Evolutionary conservation across 2,329 filamentous ascomycete species (phyloP), one percentile per base, ranked within the genome.

Genomic region (Rosellinia necatrix): DNA sequence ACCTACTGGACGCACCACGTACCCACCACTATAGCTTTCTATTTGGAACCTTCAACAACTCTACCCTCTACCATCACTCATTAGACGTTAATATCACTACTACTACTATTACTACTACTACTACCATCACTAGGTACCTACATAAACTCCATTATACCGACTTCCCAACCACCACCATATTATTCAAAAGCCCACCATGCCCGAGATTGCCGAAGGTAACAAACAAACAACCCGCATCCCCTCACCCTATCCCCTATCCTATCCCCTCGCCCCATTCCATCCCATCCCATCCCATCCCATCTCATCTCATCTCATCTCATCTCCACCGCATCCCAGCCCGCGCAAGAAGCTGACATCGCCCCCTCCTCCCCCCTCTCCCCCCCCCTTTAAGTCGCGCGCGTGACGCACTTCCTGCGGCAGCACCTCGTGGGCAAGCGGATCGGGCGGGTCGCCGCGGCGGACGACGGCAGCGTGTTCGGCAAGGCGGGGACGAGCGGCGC

Each of bases 401-500:
- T 93, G 63, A 91, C 96, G 46, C 89, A 96, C 71, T 96, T 88
- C 71, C 84, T 99, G 34, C 87, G 85, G 58, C 87, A 89, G 62
- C 84, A 91, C 72, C 81, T 96, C n/a, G 88, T 96, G 24, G 91
- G 91, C 53, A 94, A 91, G 75, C 89, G 81, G 8, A 87, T 99
- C 58, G 76, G 81, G 42, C 83, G 81, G 35, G 88, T 90, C 51
- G 78, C 82, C 21, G 88, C 90, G 10, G 81, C 87, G 60, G 87
- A 96, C 66, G 93, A 99, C 75, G 77, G 79, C 65, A 93, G 89
- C 69, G 82, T 99, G 5, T 99, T 92, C 73, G 92, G 92, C 64
- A 97, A 97, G 74, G 92, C 86, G 17, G 92, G 92, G 25, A 96
- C 90, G 0, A 90, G 83, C 15, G 90, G 88, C 0, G 73, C 83